phyloP scores from a whole-genome alignment of 331 rosid genomes.

The Rhamnella rubrinervis region DNA sequence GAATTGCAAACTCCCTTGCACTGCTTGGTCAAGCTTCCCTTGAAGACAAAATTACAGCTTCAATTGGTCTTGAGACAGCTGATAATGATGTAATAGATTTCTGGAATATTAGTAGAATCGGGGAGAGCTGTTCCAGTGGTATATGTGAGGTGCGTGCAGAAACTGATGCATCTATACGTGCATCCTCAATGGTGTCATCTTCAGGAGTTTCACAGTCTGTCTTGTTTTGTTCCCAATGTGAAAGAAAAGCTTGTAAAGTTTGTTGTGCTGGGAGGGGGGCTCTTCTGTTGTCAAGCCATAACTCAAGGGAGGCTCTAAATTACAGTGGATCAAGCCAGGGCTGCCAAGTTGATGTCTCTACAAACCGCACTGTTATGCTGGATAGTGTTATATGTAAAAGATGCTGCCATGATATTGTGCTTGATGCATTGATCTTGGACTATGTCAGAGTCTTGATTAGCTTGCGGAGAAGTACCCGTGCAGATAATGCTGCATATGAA shows the following conservation, averaged over 20 bases:
- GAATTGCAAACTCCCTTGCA: slow-evolving; percentile 76
- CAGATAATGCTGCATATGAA: slow-evolving; percentile 60
- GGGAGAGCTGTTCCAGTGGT: slow-evolving; percentile 74
- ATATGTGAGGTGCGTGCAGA: slow-evolving; percentile 86
- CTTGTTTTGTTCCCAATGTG: slow-evolving; percentile 81
- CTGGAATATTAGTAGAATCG: slow-evolving; percentile 78
- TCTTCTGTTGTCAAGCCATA: slow-evolving; percentile 59
- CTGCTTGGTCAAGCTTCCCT: slow-evolving; percentile 80
- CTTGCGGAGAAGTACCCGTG: slow-evolving; percentile 68
- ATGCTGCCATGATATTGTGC: slow-evolving; percentile 77
- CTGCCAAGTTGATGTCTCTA: slow-evolving; percentile 58
- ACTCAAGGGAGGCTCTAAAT: slow-evolving; percentile 56
- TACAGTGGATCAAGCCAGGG: slow-evolving; percentile 61
- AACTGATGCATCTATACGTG: slow-evolving; percentile 29
- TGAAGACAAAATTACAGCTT: slow-evolving; percentile 79
- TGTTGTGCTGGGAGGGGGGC: slow-evolving; percentile 99
- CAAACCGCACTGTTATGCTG: slow-evolving; percentile 54
- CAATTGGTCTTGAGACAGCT: slow-evolving; percentile 74
- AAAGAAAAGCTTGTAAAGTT: slow-evolving; percentile 81
- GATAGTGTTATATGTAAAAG: slow-evolving; percentile 78
- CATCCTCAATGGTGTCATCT: slow-evolving; percentile 37
- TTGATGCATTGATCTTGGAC: slow-evolving; percentile 83
- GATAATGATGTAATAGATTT: slow-evolving; percentile 72
- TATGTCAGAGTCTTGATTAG: slow-evolving; percentile 77
- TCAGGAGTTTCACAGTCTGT: slow-evolving; percentile 42